Percentiles rank a stretch among this genome's conserved stretches.
These are phyloP conservation scores for Penicillium silybi DNA, from an alignment of 495 filamentous ascomycete species.

Conservation along the genomic window DNA sequence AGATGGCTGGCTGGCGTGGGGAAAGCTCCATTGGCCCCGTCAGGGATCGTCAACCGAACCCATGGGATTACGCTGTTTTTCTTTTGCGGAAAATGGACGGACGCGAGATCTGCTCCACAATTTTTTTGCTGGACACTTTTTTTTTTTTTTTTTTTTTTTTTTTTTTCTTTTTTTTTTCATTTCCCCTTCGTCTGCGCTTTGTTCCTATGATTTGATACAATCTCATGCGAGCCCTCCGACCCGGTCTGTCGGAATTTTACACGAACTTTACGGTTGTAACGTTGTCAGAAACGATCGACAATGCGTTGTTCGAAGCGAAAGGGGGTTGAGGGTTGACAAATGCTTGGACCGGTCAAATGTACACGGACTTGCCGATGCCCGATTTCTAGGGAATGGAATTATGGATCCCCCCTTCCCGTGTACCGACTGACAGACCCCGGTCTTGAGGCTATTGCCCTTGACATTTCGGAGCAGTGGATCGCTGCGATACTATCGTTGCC, in stretches of 20 bases:
- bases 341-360: neutral
- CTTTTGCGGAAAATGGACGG: neutral
- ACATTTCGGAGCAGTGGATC: neutral
- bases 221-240: neutral
- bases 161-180: neutral
- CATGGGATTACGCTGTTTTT: conserved; percentile 1
- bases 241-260: neutral
- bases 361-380: conserved; percentile 14
- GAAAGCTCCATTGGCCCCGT: conserved; percentile 2
- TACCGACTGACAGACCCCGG: neutral
- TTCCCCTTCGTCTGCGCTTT: neutral
- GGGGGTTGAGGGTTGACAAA: neutral
- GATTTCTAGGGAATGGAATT: neutral
- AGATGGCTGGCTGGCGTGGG: conserved; percentile 12
- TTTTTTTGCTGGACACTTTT: neutral
- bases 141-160: neutral
- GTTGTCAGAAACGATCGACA: neutral
- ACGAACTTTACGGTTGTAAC: neutral
- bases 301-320: neutral
- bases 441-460: neutral
- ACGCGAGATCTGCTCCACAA: neutral
- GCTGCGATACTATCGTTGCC: neutral
- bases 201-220: neutral
- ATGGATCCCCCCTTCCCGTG: neutral
- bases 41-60: conserved; percentile 13